phyloP scores from a whole-genome alignment of 2,329 filamentous ascomycete genomes.

The Dactylonectria macrodidyma region DNA sequence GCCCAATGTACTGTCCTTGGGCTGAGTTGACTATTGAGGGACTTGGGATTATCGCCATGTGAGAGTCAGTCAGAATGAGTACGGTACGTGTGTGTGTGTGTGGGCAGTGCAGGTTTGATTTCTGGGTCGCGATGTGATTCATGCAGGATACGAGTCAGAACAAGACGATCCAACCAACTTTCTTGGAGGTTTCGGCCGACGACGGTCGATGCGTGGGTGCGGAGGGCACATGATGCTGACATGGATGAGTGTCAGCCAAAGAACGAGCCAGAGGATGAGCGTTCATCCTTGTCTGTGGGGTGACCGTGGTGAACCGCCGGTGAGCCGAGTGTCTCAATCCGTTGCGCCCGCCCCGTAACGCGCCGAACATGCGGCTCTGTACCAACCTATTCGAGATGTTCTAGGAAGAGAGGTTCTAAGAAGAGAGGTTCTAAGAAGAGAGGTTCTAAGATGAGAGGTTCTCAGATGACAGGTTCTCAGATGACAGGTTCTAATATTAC shows the following conservation, averaged over 20 bases:
- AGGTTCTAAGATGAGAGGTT: too few species aligned
- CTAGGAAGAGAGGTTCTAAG: too few species aligned
- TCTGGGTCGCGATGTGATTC: constrained; percentile 43
- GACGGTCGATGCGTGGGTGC: constrained; percentile 10
- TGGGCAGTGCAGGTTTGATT: constrained; percentile 27
- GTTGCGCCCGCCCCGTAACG: neutral
- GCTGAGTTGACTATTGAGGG: constrained; percentile 21
- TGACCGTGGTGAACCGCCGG: constrained; percentile 16
- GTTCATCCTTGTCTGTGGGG: neutral
- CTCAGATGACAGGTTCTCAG: too few species aligned
- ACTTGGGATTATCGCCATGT: neutral
- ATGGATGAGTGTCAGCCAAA: constrained; percentile 22
- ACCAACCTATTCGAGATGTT: constrained; percentile 4
- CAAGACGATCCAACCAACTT: constrained; percentile 15
- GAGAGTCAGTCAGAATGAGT: neutral
- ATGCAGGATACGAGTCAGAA: constrained; percentile 47
- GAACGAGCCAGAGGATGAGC: neutral
- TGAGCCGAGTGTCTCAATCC: constrained; percentile 21
- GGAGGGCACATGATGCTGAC: constrained; percentile 30
- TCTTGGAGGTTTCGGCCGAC: constrained; percentile 11
- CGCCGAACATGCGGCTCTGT: neutral
- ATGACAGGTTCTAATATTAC: too few species aligned
- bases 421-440: too few species aligned
- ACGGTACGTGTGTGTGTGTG: constrained; percentile 14
- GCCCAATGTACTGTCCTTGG: constrained; percentile 3